A percentile compares a stretch with the other conserved stretches of the same genome.
Evolutionary conservation across 768 basidiomycete genomes (phyloP).

Genomic region (Myochromella boudieri): DNA sequence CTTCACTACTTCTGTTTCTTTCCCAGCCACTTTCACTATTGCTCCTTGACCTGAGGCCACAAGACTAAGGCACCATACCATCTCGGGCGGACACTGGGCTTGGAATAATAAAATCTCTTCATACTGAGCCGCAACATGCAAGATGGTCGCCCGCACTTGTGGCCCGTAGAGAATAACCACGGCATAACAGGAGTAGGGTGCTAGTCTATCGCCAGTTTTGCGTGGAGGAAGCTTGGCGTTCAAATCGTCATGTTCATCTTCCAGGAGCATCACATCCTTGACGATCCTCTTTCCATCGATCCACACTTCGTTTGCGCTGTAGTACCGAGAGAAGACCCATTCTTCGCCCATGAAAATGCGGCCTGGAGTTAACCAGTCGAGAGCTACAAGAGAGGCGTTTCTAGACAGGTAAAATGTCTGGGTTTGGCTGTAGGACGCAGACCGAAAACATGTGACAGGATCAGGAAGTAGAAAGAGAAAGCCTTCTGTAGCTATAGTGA

Average conservation of each 20-base stretch:
- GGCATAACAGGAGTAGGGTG: conserved; percentile 89
- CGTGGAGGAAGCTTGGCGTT: conserved; percentile 34
- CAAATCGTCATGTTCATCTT: conserved; percentile 35
- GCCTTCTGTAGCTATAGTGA: conserved; percentile 49
- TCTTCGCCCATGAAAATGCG: conserved; percentile 81
- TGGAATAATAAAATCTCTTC: conserved; percentile 62
- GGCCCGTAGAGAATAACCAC: conserved; percentile 82
- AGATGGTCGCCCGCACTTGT: conserved; percentile 44
- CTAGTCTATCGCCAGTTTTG: conserved; percentile 58
- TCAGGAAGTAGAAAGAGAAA: conserved; percentile 84
- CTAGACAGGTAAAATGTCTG: conserved; percentile 73
- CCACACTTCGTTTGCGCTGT: conserved; percentile 82
- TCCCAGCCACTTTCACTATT: conserved; percentile 73
- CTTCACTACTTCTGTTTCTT: conserved; percentile 74
- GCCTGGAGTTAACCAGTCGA: conserved; percentile 94
- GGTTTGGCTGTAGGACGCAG: conserved; percentile 78
- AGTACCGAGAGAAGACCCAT: conserved; percentile 86
- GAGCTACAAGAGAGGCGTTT: conserved; percentile 64
- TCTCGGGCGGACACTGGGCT: conserved; percentile 51
- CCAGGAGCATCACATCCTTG: conserved; percentile 77
- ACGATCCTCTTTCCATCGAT: conserved; percentile 64
- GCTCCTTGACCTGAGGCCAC: conserved; percentile 42
- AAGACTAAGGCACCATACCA: conserved; percentile 82
- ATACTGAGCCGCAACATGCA: conserved; percentile 49
- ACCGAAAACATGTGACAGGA: conserved; percentile 89